Evolutionary conservation across 306 rosid species (phyloP), one percentile per base, ranked within the genome.

Genomic region (Medicago arabica): DNA sequence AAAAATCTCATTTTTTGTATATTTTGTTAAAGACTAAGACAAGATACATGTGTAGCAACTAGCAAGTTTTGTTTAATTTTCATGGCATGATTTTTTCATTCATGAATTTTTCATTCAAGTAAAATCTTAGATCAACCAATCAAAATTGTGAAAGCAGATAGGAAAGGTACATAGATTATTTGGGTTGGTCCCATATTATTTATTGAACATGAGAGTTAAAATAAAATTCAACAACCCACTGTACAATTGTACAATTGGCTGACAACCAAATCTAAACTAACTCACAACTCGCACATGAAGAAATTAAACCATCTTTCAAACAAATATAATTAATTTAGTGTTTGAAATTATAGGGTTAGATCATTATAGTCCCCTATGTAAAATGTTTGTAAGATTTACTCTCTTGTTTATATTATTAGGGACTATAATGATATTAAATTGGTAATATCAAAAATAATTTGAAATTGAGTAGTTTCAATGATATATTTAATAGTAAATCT

Each of bases 191-290:
- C 54, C 82, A 72, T 78, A 12, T 2, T 34, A 40, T 39, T 70
- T 19, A 36, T 50, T 61, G 58, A 71, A 61, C 16, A 13, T 10
- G 44, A 41, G 39, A 70, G 64, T 21, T 69, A 23, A 71, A 78
- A 51, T 39, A 38, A 78, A 49, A 47, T 60, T 60, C 38, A 61
- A 78, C 71, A 60, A 61, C 61, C 63, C 5, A 36, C 51, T 69
- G 28, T 21, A 57, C 69, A 25, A 16, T 78, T 50, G 71, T 41
- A 59, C 44, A 59, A 43, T 59, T 50, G 17, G 63, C 63, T 51
- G 75, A 51, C 75, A 70, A 67, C 68, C 75, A 41, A 71, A 51
- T 5, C 50, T n/a, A 64, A 63, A 58, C 70, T 47, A 38, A 38
- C 72, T 15, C 57, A 61, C 67, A 55, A 19, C 19, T n/a, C 25